These are phyloP conservation scores for Marasmius tenuissimus DNA, from an alignment of 1,284 basidiomycete genomes.

Conservation along the genomic window DNA sequence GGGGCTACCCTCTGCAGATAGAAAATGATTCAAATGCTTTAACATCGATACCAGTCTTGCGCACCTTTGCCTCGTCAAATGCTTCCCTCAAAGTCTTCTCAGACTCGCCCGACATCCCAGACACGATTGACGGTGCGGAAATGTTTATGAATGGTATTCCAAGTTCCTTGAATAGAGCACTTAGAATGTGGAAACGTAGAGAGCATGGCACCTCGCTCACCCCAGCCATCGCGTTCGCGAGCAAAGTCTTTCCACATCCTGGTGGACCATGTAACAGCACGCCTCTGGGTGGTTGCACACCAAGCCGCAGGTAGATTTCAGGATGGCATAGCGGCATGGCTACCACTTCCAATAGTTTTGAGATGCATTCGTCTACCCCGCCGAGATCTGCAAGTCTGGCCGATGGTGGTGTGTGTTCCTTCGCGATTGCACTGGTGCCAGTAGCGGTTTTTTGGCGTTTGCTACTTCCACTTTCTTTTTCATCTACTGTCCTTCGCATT, in stretches of 20 bases:
- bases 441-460: constrained; percentile 52
- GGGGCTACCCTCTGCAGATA: constrained; percentile 75
- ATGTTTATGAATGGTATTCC: constrained; percentile 92
- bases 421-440: constrained; percentile 33
- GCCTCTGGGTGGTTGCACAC: constrained; percentile 91
- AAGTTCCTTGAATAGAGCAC: constrained; percentile 61
- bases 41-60: constrained; percentile 4
- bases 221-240: constrained; percentile 92
- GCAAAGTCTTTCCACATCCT: constrained; percentile 93
- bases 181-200: constrained; percentile 6
- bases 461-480: constrained; percentile 44
- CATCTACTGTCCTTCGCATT: constrained; percentile 44
- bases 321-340: constrained; percentile 95
- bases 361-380: constrained; percentile 83
- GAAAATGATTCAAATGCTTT: neutral
- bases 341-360: constrained; percentile 94
- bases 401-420: constrained; percentile 66
- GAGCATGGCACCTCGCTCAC: constrained; percentile 46
- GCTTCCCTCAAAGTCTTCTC: constrained; percentile 95
- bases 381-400: constrained; percentile 85
- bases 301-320: constrained; percentile 92
- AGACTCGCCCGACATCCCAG: constrained; percentile 96
- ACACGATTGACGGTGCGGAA: constrained; percentile 93
- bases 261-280: constrained; percentile 95
- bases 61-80: constrained; percentile 92